Percentiles rank a stretch among this genome's conserved stretches.
Evolutionary conservation across 2,329 filamentous ascomycete genomes (phyloP).

Genomic region (Magnaporthales sp.): DNA sequence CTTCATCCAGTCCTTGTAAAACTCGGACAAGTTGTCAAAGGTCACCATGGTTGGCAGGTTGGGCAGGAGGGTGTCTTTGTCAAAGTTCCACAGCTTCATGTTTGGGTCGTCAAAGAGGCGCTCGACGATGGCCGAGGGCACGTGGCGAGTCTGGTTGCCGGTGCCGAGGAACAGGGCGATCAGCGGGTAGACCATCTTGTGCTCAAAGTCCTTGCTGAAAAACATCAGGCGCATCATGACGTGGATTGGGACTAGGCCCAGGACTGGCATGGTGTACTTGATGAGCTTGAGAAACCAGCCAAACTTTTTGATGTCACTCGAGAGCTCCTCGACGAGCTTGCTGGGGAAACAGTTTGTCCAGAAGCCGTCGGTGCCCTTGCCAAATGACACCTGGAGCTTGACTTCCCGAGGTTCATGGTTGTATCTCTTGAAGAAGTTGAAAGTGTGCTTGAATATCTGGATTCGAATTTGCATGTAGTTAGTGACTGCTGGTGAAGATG

Average conservation of each 20-base stretch:
- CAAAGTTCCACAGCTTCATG: conserved; percentile 52
- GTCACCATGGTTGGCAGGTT: conserved; percentile 59
- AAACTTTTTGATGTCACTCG: conserved; percentile 48
- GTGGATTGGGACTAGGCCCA: conserved; percentile 54
- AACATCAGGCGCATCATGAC: conserved; percentile 58
- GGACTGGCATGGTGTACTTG: conserved; percentile 49
- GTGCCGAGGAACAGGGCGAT: conserved; percentile 67
- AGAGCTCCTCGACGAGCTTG: conserved; percentile 44
- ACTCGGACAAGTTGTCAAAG: conserved; percentile 52
- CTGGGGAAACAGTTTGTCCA: conserved; percentile 60
- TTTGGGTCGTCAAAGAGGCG: conserved; percentile 49
- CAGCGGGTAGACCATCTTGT: conserved; percentile 63
- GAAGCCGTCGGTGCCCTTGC: conserved; percentile 49
- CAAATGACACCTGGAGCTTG: conserved; percentile 53
- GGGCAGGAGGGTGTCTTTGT: conserved; percentile 41
- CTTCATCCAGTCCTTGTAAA: conserved; percentile 51
- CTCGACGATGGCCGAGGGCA: conserved; percentile 59
- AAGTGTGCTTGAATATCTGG: conserved; percentile 58
- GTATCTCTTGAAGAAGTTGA: conserved; percentile 54
- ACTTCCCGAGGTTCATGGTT: conserved; percentile 48
- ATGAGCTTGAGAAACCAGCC: conserved; percentile 46
- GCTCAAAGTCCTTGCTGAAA: conserved; percentile 61
- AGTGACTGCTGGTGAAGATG: background rate
- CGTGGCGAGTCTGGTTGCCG: conserved; percentile 65
- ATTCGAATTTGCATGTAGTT: conserved; percentile 7